Evolutionary conservation across 768 basidiomycete species (phyloP), one percentile per base, ranked within the genome.

Genomic region (Naganishia kalamii): DNA sequence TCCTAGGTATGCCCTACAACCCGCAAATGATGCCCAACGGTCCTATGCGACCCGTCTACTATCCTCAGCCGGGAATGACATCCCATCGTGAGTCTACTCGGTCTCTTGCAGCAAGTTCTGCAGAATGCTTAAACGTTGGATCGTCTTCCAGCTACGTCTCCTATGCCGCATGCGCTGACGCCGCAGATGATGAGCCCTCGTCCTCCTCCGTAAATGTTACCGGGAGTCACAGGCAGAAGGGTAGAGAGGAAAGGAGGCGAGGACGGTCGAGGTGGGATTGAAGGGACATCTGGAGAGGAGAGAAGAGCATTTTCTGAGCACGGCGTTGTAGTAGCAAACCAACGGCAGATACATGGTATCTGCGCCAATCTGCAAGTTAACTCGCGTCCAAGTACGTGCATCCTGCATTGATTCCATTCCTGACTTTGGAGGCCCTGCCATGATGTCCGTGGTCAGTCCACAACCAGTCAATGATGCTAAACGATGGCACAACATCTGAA

Each of bases 101-200:
- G 3, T 32, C 33, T 21, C 32, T 47, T 19, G 5, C 6, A 19
- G 5, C 32, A 35, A 17, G 7, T 7, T 13, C 7, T n/a, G 19
- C 7, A 29, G 32, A 17, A 30, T n/a, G 27, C 1, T 23, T 35
- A 35, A 52, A 7, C 19, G 33, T 3, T 23, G 33, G 37, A 10
- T 13, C 23, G 54, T 37, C 32, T 6, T 11, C 11, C 35, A 57
- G 54, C 54, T 40, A 37, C 54, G 12, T 57, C 54, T 33, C 54
- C 54, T 23, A 57, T 57, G 54, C 54, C 54, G 8, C 54, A 23
- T 27, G 12, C 37, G 23, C n/a, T 57, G 35, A 35, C 32, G n/a
- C 54, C 54, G n/a, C 33, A 57, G 54, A 40, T 57, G 19, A 57
- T 57, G 54, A 57, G 54, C 27, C 54, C 54, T 57, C 54, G 27